These are phyloP conservation scores for Epichloe bromicola DNA, from an alignment of 2,329 filamentous ascomycete genomes.

Conservation along the genomic window DNA sequence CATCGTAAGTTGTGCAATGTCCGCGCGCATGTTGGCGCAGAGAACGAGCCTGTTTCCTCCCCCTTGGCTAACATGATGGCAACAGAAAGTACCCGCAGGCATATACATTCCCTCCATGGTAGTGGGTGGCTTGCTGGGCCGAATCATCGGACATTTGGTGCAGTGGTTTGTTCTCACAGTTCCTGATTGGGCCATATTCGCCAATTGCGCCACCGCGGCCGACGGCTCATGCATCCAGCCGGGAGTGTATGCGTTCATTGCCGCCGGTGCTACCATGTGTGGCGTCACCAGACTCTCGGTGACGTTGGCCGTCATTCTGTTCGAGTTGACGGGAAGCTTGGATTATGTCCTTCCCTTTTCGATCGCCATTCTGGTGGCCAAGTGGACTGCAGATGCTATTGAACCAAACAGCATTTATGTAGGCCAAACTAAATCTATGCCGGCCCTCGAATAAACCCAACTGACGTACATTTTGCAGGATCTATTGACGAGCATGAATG, in stretches of 20 bases:
- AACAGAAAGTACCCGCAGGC: slow-evolving; percentile 76
- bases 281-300: slow-evolving; percentile 89
- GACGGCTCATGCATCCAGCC: slow-evolving; percentile 83
- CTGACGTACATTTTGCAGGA: slow-evolving; percentile 39
- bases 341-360: slow-evolving; percentile 95
- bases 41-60: too few relatives aligned
- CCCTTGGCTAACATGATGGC: slow-evolving; percentile 6
- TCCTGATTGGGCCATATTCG: slow-evolving; percentile 61
- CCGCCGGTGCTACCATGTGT: slow-evolving; percentile 94
- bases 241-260: slow-evolving; percentile 91
- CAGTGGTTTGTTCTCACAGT: slow-evolving; percentile 69
- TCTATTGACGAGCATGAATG: slow-evolving; percentile 89
- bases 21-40: too few relatives aligned
- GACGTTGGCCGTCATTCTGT: slow-evolving; percentile 86
- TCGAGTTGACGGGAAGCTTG: slow-evolving; percentile 87
- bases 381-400: slow-evolving; percentile 94
- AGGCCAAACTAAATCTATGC: slow-evolving; percentile 18
- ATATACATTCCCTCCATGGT: slow-evolving; percentile 99
- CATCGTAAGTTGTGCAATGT: slow-evolving; percentile 40
- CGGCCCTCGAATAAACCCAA: not conserved
- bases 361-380: slow-evolving; percentile 81
- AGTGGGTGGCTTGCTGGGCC: slow-evolving; percentile 81
- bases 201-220: slow-evolving; percentile 54
- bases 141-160: slow-evolving; percentile 72
- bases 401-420: slow-evolving; percentile 91